Percentiles rank a stretch among this genome's conserved stretches.
phyloP scores from a whole-genome alignment of 2,329 filamentous ascomycete genomes.

The Pleurostoma richardsiae region DNA sequence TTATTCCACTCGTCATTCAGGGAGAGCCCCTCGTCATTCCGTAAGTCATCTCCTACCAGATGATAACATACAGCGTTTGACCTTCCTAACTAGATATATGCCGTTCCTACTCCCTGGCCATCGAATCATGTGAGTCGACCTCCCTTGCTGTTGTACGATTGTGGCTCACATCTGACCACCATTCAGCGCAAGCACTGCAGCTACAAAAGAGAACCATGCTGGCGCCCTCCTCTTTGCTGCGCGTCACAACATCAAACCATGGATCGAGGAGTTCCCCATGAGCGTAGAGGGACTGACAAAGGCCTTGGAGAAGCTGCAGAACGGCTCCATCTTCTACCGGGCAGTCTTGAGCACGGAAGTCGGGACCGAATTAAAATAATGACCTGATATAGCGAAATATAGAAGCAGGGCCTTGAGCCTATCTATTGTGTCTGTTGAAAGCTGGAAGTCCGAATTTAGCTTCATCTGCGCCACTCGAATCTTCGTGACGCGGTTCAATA shows the following conservation, averaged over 20 bases:
- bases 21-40: conserved; percentile 4
- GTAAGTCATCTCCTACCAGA: background rate
- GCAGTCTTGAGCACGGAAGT: conserved; percentile 8
- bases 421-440: no score
- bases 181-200: conserved; percentile 6
- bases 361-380: background rate
- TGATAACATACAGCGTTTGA: background rate
- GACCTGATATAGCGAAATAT: no score
- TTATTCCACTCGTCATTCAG: conserved; percentile 8
- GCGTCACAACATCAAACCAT: conserved; percentile 8
- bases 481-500: no score
- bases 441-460: no score
- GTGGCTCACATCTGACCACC: background rate
- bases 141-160: background rate
- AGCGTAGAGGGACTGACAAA: conserved; percentile 6
- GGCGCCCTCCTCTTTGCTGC: conserved; percentile 10
- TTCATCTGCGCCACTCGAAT: no score
- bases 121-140: conserved; percentile 3
- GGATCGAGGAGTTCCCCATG: conserved; percentile 11
- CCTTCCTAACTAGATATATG: conserved; percentile 2
- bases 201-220: conserved; percentile 9
- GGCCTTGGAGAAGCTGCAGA: conserved; percentile 9
- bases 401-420: no score
- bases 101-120: conserved; percentile 8
- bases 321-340: conserved; percentile 9